Base-by-base conservation (phyloP, 148 eudicot genomes). In the Nepenthes gracilis region DNA sequence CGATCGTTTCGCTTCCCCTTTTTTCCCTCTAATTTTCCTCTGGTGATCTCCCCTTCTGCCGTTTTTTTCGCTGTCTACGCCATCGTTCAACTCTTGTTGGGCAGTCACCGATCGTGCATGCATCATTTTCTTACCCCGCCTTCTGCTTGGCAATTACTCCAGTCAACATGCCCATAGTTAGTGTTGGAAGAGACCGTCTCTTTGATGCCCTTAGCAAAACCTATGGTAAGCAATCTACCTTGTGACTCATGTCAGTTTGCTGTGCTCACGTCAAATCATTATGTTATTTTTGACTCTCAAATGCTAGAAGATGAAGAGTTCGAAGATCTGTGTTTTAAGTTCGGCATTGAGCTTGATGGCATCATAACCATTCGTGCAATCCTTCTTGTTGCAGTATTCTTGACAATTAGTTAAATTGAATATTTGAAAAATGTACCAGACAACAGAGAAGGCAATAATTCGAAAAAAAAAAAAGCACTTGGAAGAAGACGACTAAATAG, bases 261-360 rank as follows among this genome's bases (percentile, higher is more conserved):
- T 36, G 2, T 58, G 47, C 36, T 55, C 4, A 32, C 34, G 0
- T 23, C 23, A 23, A 23, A 23, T 23, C 23, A 14, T 4, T 9
- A 36, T 55, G 15, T 35, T 43, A 2, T 9, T 4, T 45, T 3
- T 43, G 57, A 2, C 40, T 55, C 23, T 36, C 14, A 43, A 58
- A 48, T 68, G 36, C 75, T 23, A 85, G 93, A 78, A 43, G 79
- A 85, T 54, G 64, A 73, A 59, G 84, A 83, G 62, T 89, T 89
- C 53, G 96, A 82, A 37, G 86, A 80, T 14, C 65, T 94, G 57
- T 94, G 99, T 80, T 94, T 89, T 65, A 71, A 77, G 50, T 94
- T 89, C 48, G 99, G 99, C 54, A 94, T 93, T 47, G 99, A 94
- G 85, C 99, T 89, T 12, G 99, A 94, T 70, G 99, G 84, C 61